Evolutionary conservation across 495 filamentous ascomycete genomes (phyloP), one percentile per base, ranked within the genome.

Genomic region (Aspergillus campestris): DNA sequence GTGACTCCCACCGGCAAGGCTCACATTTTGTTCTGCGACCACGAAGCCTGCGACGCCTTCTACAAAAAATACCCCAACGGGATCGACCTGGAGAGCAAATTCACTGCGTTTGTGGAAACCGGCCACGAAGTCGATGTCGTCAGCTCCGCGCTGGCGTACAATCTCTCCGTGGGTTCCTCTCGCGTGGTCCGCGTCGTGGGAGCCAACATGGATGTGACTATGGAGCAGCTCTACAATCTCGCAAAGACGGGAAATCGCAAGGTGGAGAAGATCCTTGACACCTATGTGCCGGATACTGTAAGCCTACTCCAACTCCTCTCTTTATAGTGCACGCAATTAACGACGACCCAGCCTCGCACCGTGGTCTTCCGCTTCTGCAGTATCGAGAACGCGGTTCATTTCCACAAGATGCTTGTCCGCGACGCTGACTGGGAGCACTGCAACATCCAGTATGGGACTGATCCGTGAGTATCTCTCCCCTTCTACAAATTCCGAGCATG

Each of bases 1-100:
- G 27, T 58, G 3, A 47, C 49, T 38, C 38, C 49, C 4, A 27
- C 49, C 6, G 55, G 52, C 7, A 54, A 40, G 15, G 65, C 66
- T 11, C 48, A 60, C 11, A 48, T 77, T 11, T 55, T 61, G 31
- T 79, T 77, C 57, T 58, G 67, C 36, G 57, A 67, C 7, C 41
- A 55, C 7, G 61, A 55, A 13, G 65, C 64, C 6, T 69, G 61
- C 45, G 43, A 59, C 36, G 61, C 60, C 3, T 73, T 61, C 50
- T 70, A 65, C 48, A 55, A 61, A 8, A 61, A 56, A 24, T 68
- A 71, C 12, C 62, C 53, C 24, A 73, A 73, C 34, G 72, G 72
- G n/a, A 60, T 75, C 34, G 54, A 53, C 31, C 64, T 69, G 8
- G 52, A 62, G 15, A 46, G 45, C 9, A 49, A 51, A 13, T 34